These are phyloP conservation scores for Canariomyces notabilis DNA, from an alignment of 2,329 filamentous ascomycete species.

Conservation along the genomic window DNA sequence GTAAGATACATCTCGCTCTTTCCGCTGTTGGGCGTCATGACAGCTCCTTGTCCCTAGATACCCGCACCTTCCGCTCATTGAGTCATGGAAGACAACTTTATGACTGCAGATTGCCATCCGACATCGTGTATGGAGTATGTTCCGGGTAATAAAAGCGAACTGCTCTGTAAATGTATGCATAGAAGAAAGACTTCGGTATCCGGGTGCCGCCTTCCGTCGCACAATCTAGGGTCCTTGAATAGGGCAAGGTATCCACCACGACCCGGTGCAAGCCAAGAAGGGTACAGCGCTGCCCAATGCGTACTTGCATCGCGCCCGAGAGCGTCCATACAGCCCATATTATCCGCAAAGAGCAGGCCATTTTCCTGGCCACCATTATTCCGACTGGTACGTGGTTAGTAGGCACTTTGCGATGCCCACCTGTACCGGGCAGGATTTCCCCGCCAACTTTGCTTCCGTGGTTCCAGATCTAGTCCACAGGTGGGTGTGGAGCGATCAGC, in stretches of 20 bases:
- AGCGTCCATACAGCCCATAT: not conserved
- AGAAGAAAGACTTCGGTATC: not conserved
- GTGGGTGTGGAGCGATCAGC: not conserved
- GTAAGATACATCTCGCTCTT: no score
- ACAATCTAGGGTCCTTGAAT: conserved; percentile 1
- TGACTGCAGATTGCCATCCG: no score
- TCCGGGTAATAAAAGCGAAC: no score
- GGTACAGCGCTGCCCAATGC: not conserved
- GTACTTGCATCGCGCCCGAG: no score
- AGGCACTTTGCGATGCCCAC: not conserved
- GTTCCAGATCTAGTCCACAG: not conserved
- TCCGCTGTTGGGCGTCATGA: no score
- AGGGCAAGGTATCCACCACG: no score
- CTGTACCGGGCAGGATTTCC: not conserved
- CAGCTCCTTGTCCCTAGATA: no score
- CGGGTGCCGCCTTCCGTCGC: conserved; percentile 1
- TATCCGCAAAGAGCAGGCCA: not conserved
- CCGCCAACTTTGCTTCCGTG: not conserved
- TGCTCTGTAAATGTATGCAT: not conserved
- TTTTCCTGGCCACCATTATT: not conserved
- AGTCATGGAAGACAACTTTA: not conserved
- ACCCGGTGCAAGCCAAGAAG: no score
- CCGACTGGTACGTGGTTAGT: not conserved
- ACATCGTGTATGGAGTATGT: no score
- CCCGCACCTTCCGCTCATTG: no score